These are phyloP conservation scores for Chamaecyparis obtusa DNA, from an alignment of 75 land plant species.

Conservation along the genomic window DNA sequence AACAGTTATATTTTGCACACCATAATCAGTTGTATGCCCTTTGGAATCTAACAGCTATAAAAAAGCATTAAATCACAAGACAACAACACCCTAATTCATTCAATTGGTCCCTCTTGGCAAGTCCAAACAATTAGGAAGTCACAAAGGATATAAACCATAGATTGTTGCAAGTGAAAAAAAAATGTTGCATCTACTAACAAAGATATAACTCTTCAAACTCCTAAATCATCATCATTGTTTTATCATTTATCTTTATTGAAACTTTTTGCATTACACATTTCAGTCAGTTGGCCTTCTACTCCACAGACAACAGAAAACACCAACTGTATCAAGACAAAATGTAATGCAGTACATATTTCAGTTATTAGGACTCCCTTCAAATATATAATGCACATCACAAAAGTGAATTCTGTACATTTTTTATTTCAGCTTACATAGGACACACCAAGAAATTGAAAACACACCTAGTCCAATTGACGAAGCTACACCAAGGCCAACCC, in stretches of 20 bases:
- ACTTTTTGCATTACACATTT: not conserved
- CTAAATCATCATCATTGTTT: not conserved
- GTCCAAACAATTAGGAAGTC: not conserved
- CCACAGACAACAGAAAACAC: too few relatives aligned
- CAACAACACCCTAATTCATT: not conserved
- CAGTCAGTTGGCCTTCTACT: not conserved
- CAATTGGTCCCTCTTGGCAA: not conserved
- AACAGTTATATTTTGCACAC: not conserved
- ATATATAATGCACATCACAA: not conserved
- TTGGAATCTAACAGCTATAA: not conserved
- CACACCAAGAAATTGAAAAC: not conserved
- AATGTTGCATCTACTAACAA: not conserved
- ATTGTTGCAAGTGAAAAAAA: not conserved
- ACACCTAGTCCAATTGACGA: constrained; percentile 94
- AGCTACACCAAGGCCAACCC: constrained; percentile 86
- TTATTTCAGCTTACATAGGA: not conserved
- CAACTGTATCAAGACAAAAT: too few relatives aligned
- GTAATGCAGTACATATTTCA: not conserved
- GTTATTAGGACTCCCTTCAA: not conserved
- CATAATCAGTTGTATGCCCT: not conserved
- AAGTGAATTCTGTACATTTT: not conserved
- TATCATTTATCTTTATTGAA: not conserved
- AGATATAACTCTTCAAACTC: not conserved
- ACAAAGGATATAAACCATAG: not conserved
- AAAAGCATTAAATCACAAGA: not conserved